Base-by-base conservation (phyloP, 129 eudicot genomes). In the Dittrichia graveolens region DNA sequence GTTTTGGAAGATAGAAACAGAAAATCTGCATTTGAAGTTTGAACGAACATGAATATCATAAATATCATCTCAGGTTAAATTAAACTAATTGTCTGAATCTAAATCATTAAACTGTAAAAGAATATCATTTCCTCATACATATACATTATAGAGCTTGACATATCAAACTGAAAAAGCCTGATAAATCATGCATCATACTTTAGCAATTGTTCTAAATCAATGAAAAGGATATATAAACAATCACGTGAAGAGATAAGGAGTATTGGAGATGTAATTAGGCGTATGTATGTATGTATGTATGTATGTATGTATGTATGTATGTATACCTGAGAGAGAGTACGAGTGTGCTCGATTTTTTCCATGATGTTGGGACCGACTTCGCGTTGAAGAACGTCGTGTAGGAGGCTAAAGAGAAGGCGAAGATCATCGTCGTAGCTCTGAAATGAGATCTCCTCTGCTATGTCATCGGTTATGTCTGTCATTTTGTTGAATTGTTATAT, bases 401-500 rank as follows among this genome's bases (percentile, higher is more conserved):
- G 92, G 49, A 90, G 95, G 70, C 83, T 93, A 5, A 86, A 85
- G 40, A 93, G 95, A 15, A 93, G 79, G 24, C 84, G 79, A 41
- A 88, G 89, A 77, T 90, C 95, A 77, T 93, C 96, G 42, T 90
- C 96, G 67, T 85, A 93, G 79, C 95, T 84, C 76, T 90, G 95
- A 45, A 87, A 90, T 41, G 96, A 90, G 3, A 93, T 93, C 63
- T 90, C 98, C 85, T 93, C 96, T n/a, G 96, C 98, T 78, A 93
- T 93, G n/a, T 93, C 98, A 59, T 93, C 98, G 5, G 89, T 93
- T 12, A 88, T 86, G 80, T 93, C 98, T 60, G 96, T 86, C 97
- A 91, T 91, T 43, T 16, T 65, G 43, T 41, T 65, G 59, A 5
- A 34, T 24, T 47, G 0, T 8, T 13, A 5, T 13, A 5, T 71